Conservation (phyloP, 2,329 filamentous ascomycete species). For the Podosphaera leucotricha region DNA sequence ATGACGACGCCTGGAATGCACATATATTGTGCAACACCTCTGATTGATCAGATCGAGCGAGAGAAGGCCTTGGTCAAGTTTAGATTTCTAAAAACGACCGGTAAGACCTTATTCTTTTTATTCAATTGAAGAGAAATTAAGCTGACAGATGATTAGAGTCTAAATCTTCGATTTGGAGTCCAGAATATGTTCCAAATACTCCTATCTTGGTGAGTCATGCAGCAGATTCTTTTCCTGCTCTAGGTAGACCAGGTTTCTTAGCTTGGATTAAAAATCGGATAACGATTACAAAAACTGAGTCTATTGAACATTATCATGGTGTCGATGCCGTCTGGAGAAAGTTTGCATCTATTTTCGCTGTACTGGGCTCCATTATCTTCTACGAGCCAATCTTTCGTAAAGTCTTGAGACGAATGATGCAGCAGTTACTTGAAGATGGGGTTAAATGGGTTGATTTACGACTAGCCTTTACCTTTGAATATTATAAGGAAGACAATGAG, state of each 20-base stretch:
- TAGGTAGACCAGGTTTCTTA: constrained; percentile 48
- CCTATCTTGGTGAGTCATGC: constrained; percentile 24
- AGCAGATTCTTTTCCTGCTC: constrained; percentile 51
- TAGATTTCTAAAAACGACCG: constrained; percentile 26
- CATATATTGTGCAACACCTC: constrained; percentile 31
- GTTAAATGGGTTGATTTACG: constrained; percentile 68
- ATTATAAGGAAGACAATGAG: constrained; percentile 39
- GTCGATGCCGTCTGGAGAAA: constrained; percentile 68
- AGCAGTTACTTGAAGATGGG: constrained; percentile 52
- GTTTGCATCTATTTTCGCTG: constrained; percentile 50
- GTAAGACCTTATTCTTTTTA: constrained; percentile 5
- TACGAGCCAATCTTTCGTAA: constrained; percentile 76
- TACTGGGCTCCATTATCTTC: constrained; percentile 52
- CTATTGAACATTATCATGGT: constrained; percentile 58
- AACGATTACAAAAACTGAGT: constrained; percentile 48
- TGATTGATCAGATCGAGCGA: constrained; percentile 29
- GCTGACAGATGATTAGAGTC: constrained; percentile 9
- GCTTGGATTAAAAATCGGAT: constrained; percentile 54
- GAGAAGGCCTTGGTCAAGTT: constrained; percentile 36
- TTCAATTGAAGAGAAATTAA: neutral
- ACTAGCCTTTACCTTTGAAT: constrained; percentile 49
- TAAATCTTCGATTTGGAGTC: constrained; percentile 37
- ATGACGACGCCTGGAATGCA: constrained; percentile 53
- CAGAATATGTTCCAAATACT: constrained; percentile 28
- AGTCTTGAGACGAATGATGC: constrained; percentile 50